A percentile compares a stretch with the other conserved stretches of the same genome.
Conservation (phyloP, 208 protist genomes). For the Phytomonas francai region DNA sequence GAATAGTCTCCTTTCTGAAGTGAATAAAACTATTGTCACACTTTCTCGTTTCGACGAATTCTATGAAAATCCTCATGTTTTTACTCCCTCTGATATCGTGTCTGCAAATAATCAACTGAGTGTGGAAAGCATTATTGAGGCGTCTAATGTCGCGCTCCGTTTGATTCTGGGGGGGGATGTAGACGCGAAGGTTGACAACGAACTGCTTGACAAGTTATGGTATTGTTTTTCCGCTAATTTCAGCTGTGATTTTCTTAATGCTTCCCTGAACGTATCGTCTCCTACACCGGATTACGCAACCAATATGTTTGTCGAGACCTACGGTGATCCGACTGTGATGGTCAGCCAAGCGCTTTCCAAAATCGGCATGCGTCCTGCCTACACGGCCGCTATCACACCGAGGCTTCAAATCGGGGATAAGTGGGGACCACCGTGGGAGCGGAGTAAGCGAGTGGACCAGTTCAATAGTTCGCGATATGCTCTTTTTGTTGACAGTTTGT, state of each 20-base stretch:
- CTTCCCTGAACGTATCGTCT: neutral
- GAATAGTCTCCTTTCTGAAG: neutral
- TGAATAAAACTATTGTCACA: neutral
- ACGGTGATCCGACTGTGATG: neutral
- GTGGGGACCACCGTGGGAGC: neutral
- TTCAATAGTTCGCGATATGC: neutral
- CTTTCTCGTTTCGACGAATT: constrained; percentile 4
- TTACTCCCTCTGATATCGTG: neutral
- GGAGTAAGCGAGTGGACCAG: neutral
- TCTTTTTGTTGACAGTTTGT: neutral
- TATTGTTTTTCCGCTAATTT: constrained; percentile 2
- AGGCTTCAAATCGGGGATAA: neutral
- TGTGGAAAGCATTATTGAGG: neutral
- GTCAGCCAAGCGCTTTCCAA: neutral
- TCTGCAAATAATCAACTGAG: neutral
- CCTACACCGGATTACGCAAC: neutral
- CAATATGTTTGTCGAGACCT: neutral
- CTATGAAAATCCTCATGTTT: constrained; percentile 6
- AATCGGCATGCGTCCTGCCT: neutral
- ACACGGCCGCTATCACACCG: neutral
- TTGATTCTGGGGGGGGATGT: neutral
- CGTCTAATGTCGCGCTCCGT: neutral
- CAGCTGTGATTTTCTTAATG: neutral
- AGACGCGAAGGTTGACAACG: neutral
- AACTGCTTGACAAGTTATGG: neutral